phyloP scores from a whole-genome alignment of 257 asterid species.

The Solanum habrochaites region DNA sequence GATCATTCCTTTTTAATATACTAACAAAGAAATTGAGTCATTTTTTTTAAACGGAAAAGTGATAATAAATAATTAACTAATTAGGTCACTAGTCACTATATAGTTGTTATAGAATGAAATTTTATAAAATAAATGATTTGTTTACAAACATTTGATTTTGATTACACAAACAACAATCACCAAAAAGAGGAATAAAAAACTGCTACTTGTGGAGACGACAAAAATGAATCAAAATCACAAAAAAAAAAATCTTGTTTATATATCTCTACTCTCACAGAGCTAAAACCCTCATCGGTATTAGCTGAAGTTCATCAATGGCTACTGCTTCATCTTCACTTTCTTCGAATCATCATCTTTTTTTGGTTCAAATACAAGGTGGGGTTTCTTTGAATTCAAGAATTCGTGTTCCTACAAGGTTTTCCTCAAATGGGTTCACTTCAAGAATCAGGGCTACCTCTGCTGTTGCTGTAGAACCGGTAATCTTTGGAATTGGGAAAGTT shows the following conservation, averaged over 20 bases:
- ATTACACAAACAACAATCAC: too few relatives aligned
- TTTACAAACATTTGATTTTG: too few relatives aligned
- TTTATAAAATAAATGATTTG: too few relatives aligned
- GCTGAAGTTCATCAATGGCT: conserved; percentile 15
- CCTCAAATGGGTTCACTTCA: conserved; percentile 5
- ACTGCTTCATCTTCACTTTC: conserved; percentile 23
- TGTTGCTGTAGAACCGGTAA: conserved; percentile 52
- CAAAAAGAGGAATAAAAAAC: too few relatives aligned
- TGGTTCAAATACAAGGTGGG: conserved; percentile 15
- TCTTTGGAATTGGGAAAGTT: neutral
- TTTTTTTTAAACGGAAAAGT: too few relatives aligned
- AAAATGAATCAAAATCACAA: neutral
- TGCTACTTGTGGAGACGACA: neutral
- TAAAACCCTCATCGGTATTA: conserved; percentile 6
- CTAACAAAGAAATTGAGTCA: too few relatives aligned
- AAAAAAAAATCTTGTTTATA: neutral
- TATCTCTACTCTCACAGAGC: conserved; percentile 20
- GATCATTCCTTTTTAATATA: too few relatives aligned
- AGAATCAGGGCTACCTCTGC: conserved; percentile 49
- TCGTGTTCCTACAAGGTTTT: conserved; percentile 8
- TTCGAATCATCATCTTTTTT: conserved; percentile 14
- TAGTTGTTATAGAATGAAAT: too few relatives aligned
- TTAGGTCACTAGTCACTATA: too few relatives aligned
- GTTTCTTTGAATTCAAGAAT: conserved; percentile 12
- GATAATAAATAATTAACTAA: too few relatives aligned